Evolutionary conservation across 352 stramenopile species (phyloP), one percentile per base, ranked within the genome.

Genomic region (Phytophthora citricola): DNA sequence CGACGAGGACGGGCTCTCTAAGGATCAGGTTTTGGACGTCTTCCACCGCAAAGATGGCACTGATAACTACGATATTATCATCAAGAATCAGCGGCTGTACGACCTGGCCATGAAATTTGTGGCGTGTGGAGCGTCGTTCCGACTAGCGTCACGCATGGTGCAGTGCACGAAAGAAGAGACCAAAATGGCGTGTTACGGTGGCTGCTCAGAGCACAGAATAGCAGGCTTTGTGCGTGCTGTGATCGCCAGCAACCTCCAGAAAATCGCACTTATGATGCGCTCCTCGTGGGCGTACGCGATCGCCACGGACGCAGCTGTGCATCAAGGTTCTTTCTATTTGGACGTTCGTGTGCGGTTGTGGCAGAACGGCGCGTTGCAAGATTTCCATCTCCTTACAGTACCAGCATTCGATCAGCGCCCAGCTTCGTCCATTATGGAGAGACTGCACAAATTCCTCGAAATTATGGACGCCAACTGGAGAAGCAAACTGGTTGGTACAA

Each of bases 21-120:
- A 76, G 32, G 61, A 73, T 8, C 71, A 81, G 27, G 71, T 73
- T 26, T 66, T 87, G n/a, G 61, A 79, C 17, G 75, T 84, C 48
- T 90, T 90, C 63, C 63, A 54, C n/a, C 64, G 39, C 32, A 89
- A 85, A 43, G 45, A 67, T 12, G 64, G 57, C 17, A 9, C 43
- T 2, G 67, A 58, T 15, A 86, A 81, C 47, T 90, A 87, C 63
- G 76, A 85, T 27, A 84, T 89, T 38, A 5, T 66, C 4, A 81
- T 90, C 53, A 87, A 85, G 63, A 89, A 90, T 66, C 79, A 87
- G 62, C 77, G 81, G 1, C 53, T 89, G 38, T 90, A 82, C 38
- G 81, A 90, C 36, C 48, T 90, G 8, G 81, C 77, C 4, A 76
- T 90, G 57, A 87, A 87, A 64, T 89, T 87, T 55, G 74, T 90